phyloP scores from a whole-genome alignment of 2,329 filamentous ascomycete species.

The Fusarium coicis region DNA sequence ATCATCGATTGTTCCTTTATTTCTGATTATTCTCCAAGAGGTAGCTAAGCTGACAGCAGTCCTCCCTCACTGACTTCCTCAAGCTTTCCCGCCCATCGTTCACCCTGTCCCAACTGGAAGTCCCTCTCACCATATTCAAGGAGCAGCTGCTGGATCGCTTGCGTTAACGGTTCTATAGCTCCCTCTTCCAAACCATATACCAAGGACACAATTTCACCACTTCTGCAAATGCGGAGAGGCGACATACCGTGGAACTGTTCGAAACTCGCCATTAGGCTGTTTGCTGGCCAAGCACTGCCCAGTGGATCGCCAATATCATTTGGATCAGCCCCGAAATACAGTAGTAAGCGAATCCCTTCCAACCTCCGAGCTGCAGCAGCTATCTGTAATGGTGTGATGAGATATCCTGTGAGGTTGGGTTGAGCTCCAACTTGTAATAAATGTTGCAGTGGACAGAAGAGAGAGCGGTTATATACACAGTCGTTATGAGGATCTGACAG shows the following conservation, averaged over 20 bases:
- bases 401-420: fast-evolving
- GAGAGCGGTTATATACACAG: too few species aligned
- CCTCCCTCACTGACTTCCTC: fast-evolving
- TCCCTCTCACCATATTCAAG: not conserved
- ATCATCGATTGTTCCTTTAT: not conserved
- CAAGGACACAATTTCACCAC: not conserved
- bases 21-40: fast-evolving
- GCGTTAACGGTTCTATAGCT: too few species aligned
- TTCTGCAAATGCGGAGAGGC: not conserved
- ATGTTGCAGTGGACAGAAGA: not conserved
- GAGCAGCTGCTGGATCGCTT: too few species aligned
- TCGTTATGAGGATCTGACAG: too few species aligned
- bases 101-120: fast-evolving
- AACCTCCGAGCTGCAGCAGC: fast-evolving
- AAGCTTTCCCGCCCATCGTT: not conserved
- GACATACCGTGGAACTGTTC: fast-evolving
- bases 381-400: fast-evolving
- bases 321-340: fast-evolving
- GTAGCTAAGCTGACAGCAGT: fast-evolving
- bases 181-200: too few species aligned
- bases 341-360: fast-evolving
- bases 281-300: fast-evolving
- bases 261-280: fast-evolving
- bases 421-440: not conserved
- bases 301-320: fast-evolving